A percentile compares a stretch with the other conserved stretches of the same genome.
Conservation (phyloP, 1,284 basidiomycete genomes). For the Grifola frondosa region DNA sequence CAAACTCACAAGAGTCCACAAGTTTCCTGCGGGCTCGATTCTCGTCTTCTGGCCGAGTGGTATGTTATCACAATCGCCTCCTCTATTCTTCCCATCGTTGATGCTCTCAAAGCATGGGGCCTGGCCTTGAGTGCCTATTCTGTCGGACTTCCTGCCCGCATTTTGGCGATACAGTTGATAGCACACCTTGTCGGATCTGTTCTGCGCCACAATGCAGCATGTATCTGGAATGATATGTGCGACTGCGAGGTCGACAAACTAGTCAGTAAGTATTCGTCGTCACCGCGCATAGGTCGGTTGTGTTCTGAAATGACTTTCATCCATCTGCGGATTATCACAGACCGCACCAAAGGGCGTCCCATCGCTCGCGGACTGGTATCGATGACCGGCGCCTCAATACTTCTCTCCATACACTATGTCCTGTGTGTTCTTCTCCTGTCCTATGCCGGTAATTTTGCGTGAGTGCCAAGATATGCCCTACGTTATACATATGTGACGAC, state of each 20-base stretch:
- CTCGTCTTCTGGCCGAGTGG: constrained; percentile 36
- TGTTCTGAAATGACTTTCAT: no score
- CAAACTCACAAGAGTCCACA: constrained; percentile 33
- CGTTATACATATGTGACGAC: constrained; percentile 3
- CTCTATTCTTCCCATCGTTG: not conserved
- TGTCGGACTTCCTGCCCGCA: constrained; percentile 11
- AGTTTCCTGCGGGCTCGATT: constrained; percentile 31
- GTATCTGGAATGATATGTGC: constrained; percentile 40
- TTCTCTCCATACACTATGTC: constrained; percentile 40
- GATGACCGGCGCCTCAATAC: constrained; percentile 39
- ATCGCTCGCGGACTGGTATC: constrained; percentile 45
- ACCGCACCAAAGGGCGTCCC: constrained; percentile 37
- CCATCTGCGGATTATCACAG: constrained; percentile 9
- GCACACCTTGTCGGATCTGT: constrained; percentile 25
- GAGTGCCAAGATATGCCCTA: constrained; percentile 9
- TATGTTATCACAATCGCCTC: constrained; percentile 10
- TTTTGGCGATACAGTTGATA: constrained; percentile 18
- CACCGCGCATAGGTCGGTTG: no score
- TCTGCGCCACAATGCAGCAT: constrained; percentile 32
- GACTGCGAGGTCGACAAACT: constrained; percentile 39
- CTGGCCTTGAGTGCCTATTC: constrained; percentile 27
- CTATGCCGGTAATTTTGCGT: constrained; percentile 21
- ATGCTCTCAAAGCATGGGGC: constrained; percentile 21
- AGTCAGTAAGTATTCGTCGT: constrained; percentile 28
- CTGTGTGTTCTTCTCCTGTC: constrained; percentile 34